These are phyloP conservation scores for Pezicula carpinea DNA, from an alignment of 2,329 filamentous ascomycete genomes.

Conservation along the genomic window DNA sequence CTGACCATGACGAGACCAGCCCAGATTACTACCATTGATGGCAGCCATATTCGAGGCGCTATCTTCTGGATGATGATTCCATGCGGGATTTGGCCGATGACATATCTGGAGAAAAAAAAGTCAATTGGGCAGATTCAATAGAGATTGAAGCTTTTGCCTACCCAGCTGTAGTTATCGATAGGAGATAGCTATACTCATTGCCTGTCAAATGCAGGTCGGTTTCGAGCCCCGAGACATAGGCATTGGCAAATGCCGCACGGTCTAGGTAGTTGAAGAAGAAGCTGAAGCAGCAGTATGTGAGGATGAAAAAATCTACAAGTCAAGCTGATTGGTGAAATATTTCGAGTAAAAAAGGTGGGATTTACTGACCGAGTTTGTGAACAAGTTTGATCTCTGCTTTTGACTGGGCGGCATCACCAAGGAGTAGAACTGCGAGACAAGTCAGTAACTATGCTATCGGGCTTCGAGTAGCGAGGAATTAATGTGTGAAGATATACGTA, in stretches of 20 bases:
- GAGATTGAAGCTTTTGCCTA: background rate
- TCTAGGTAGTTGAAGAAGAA: constrained; percentile 27
- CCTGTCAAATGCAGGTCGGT: constrained; percentile 29
- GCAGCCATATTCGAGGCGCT: constrained; percentile 49
- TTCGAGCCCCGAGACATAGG: constrained; percentile 46
- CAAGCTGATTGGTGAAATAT: no score
- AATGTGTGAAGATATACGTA: background rate
- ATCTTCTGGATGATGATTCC: constrained; percentile 44
- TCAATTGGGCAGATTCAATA: background rate
- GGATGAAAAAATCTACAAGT: constrained; percentile 12
- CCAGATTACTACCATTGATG: constrained; percentile 55
- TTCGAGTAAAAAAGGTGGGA: no score
- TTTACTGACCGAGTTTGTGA: background rate
- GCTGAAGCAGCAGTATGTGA: constrained; percentile 30
- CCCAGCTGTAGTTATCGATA: background rate
- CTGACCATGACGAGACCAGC: constrained; percentile 56
- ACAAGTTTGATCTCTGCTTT: background rate
- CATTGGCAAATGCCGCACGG: constrained; percentile 43
- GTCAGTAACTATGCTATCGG: background rate
- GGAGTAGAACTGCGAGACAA: background rate
- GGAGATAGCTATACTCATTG: background rate
- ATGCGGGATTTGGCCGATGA: constrained; percentile 52
- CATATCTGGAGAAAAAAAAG: constrained; percentile 27
- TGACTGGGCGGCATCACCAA: background rate
- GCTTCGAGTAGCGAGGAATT: background rate